Evolutionary conservation across 192 early-diverging fungal genomes (phyloP).

Genomic region (Powellomyces hirtus): DNA sequence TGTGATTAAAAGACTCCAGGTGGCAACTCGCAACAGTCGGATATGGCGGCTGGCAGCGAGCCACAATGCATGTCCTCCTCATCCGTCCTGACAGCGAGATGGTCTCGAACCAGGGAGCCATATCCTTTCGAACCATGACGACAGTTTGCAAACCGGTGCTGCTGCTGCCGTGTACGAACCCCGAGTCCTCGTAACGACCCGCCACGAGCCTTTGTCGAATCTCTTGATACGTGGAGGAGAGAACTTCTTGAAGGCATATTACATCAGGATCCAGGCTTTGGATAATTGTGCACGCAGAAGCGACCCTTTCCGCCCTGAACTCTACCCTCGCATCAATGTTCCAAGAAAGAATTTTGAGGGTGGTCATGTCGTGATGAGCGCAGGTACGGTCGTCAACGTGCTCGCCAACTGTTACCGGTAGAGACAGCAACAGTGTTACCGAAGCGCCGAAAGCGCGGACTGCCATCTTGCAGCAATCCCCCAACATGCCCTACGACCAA

Average conservation of each 20-base stretch:
- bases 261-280: background rate
- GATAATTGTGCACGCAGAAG: background rate
- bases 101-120: background rate
- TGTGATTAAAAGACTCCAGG: conserved; percentile 3
- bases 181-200: background rate
- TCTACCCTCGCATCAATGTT: background rate
- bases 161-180: background rate
- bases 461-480: too few species aligned
- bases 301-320: background rate
- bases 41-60: conserved; percentile 1
- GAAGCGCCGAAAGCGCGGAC: too few species aligned
- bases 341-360: background rate
- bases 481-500: too few species aligned
- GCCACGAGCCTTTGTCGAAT: background rate
- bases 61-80: background rate
- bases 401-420: too few species aligned
- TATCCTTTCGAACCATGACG: background rate
- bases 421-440: too few species aligned
- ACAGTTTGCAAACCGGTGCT: conserved; percentile 2
- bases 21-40: conserved; percentile 11
- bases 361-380: too few species aligned
- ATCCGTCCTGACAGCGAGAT: background rate
- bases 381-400: too few species aligned
- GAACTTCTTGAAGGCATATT: background rate
- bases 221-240: background rate